These are phyloP conservation scores for Kluyveromyces siamensis DNA, from an alignment of 805 yeast species.

Conservation along the genomic window DNA sequence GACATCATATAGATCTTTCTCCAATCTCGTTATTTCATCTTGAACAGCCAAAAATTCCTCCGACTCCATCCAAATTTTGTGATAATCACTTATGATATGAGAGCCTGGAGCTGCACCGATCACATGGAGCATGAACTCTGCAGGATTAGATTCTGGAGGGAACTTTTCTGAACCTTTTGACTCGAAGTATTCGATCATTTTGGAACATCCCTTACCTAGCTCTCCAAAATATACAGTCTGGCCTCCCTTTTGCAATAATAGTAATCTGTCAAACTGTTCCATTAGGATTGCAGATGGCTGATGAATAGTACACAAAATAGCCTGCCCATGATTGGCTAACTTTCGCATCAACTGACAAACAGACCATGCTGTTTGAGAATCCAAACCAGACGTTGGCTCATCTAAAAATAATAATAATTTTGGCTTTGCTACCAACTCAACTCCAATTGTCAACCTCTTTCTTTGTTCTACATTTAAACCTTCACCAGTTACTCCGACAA, in stretches of 20 bases:
- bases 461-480: slow-evolving; percentile 55
- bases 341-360: slow-evolving; percentile 48
- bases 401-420: slow-evolving; percentile 47
- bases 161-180: slow-evolving; percentile 58
- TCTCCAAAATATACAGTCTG: slow-evolving; percentile 65
- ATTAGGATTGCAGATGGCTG: slow-evolving; percentile 60
- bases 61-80: slow-evolving; percentile 44
- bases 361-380: slow-evolving; percentile 51
- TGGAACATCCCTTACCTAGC: slow-evolving; percentile 44
- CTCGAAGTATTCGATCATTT: slow-evolving; percentile 54
- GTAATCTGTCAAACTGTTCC: slow-evolving; percentile 50
- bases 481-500: slow-evolving; percentile 60
- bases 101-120: slow-evolving; percentile 75
- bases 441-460: slow-evolving; percentile 53
- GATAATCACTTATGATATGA: slow-evolving; percentile 42
- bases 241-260: slow-evolving; percentile 60
- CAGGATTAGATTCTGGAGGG: slow-evolving; percentile 48
- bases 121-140: slow-evolving; percentile 58
- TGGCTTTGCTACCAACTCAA: slow-evolving; percentile 56
- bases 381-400: slow-evolving; percentile 61
- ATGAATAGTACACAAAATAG: slow-evolving; percentile 62
- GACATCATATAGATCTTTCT: slow-evolving; percentile 28
- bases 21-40: slow-evolving; percentile 40
- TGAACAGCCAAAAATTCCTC: slow-evolving; percentile 30
- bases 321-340: slow-evolving; percentile 53